phyloP scores from a whole-genome alignment of 805 yeast species.

The Ogataea haglerorum region DNA sequence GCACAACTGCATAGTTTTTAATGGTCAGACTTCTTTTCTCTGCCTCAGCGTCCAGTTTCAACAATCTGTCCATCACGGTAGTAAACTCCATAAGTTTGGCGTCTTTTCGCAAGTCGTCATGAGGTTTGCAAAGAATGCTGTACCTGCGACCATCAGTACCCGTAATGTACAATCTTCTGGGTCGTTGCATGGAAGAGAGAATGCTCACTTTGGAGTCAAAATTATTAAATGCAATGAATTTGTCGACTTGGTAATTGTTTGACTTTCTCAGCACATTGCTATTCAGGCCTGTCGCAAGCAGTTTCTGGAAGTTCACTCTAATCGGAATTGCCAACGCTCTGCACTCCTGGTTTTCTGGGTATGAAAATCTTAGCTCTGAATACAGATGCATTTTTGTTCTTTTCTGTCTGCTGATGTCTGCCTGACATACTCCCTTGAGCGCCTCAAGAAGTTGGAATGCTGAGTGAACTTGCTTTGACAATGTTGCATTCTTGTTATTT shows the following conservation, averaged over 20 bases:
- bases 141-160: conserved; percentile 80
- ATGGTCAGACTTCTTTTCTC: conserved; percentile 68
- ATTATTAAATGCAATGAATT: conserved; percentile 49
- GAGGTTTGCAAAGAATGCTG: conserved; percentile 74
- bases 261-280: conserved; percentile 34
- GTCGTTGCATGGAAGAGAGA: conserved; percentile 81
- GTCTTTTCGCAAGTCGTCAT: conserved; percentile 93
- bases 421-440: conserved; percentile 42
- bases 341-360: conserved; percentile 28
- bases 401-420: conserved; percentile 35
- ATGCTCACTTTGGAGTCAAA: conserved; percentile 69
- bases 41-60: conserved; percentile 66
- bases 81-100: conserved; percentile 92
- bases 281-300: conserved; percentile 52
- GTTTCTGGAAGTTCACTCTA: conserved; percentile 61
- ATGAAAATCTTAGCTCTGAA: conserved; percentile 40
- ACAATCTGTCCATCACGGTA: conserved; percentile 72
- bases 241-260: conserved; percentile 16
- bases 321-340: conserved; percentile 67
- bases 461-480: conserved; percentile 23
- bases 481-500: conserved; percentile 14
- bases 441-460: conserved; percentile 39
- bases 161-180: conserved; percentile 66
- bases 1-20: conserved; percentile 82
- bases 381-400: conserved; percentile 36